phyloP scores from a whole-genome alignment of 164 flowering plant genomes.

The Annona squamosa region DNA sequence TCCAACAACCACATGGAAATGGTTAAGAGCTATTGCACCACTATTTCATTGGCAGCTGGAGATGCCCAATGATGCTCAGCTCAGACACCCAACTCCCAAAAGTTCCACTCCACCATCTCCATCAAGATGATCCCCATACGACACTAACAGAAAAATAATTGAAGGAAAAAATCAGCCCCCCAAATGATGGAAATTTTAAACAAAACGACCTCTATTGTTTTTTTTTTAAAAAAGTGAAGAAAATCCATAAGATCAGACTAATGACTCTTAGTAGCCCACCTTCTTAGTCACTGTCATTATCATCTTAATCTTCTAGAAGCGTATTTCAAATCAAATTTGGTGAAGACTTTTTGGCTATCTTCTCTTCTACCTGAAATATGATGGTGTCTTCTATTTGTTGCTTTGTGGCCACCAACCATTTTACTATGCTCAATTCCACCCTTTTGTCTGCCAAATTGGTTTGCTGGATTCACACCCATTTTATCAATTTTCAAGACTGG shows the following conservation, averaged over 20 bases:
- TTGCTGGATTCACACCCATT: not conserved
- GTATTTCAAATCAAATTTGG: not conserved
- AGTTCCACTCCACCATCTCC: not conserved
- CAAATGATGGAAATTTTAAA: not conserved
- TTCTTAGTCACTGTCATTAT: not conserved
- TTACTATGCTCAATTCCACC: not conserved
- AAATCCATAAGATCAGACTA: not conserved
- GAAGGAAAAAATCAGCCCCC: slow-evolving; percentile 1
- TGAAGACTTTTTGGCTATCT: not conserved
- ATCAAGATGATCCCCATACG: not conserved
- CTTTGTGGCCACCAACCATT: not conserved
- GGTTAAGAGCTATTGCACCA: not conserved
- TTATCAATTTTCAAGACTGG: slow-evolving; percentile 9
- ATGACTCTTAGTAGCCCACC: not conserved
- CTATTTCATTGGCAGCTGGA: not conserved
- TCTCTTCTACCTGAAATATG: not conserved
- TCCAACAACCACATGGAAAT: not conserved
- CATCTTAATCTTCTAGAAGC: slow-evolving; percentile 14
- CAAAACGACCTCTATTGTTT: not conserved
- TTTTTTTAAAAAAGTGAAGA: not conserved
- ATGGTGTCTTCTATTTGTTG: not conserved
- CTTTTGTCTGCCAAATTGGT: not conserved
- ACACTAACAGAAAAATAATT: not conserved
- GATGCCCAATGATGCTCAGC: slow-evolving; percentile 6
- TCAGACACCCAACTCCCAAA: slow-evolving; percentile 8